phyloP scores from a whole-genome alignment of 805 yeast species.

The Danielia reshetovae region DNA sequence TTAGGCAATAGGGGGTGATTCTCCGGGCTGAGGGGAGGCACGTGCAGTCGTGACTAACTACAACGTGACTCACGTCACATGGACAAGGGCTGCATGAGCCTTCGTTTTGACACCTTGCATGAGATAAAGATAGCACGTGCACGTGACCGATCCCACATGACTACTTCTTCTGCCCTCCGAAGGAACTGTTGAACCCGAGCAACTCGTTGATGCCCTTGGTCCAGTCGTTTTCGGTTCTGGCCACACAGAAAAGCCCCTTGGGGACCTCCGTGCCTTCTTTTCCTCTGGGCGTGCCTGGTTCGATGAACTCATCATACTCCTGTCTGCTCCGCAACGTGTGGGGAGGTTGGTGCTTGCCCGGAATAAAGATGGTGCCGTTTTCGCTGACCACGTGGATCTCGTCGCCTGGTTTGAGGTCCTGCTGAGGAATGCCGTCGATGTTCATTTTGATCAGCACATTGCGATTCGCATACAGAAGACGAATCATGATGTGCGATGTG shows the following conservation, averaged over 20 bases:
- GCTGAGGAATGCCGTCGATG: conserved; percentile 81
- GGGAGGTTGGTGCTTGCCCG: conserved; percentile 47
- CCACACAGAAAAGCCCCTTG: conserved; percentile 83
- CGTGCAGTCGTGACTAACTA: too few species aligned
- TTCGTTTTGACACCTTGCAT: too few species aligned
- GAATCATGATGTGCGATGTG: conserved; percentile 66
- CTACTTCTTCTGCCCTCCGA: conserved; percentile 41
- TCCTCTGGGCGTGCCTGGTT: conserved; percentile 15
- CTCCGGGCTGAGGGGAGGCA: background rate
- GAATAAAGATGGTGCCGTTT: conserved; percentile 54
- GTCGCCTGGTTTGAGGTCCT: conserved; percentile 68
- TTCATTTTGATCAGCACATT: conserved; percentile 49
- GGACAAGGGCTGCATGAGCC: too few species aligned
- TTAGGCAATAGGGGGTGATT: background rate
- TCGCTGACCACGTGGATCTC: conserved; percentile 71
- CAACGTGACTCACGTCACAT: too few species aligned
- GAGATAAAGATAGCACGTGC: too few species aligned
- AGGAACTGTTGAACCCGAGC: conserved; percentile 83
- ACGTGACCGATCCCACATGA: too few species aligned
- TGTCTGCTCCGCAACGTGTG: conserved; percentile 11
- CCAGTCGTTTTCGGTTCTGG: conserved; percentile 85
- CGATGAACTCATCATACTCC: conserved; percentile 18
- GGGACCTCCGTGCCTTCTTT: conserved; percentile 7
- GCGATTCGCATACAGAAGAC: conserved; percentile 48
- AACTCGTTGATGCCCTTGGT: conserved; percentile 83